Evolutionary conservation across 2,329 filamentous ascomycete genomes (phyloP).

Genomic region (Claviceps sorghi): DNA sequence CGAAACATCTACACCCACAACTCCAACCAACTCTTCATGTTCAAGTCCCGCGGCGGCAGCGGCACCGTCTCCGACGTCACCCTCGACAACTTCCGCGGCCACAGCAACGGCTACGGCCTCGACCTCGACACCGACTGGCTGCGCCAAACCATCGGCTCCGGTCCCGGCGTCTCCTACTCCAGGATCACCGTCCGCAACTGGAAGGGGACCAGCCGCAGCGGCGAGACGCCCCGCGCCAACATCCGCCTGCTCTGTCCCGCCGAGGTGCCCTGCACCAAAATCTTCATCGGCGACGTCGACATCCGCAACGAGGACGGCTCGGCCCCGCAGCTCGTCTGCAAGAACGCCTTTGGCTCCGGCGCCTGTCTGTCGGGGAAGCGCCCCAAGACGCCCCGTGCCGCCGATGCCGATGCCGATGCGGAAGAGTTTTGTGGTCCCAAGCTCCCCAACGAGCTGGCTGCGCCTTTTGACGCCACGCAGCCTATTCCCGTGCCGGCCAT

Average conservation of each 20-base stretch:
- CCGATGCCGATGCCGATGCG: not conserved
- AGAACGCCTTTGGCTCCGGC: not conserved
- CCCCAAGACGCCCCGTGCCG: no score
- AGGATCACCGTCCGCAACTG: not conserved
- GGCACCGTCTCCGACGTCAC: not conserved
- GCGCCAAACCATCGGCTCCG: not conserved
- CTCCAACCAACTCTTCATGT: not conserved
- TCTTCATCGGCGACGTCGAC: not conserved
- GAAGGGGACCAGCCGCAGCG: not conserved
- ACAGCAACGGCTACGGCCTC: not conserved
- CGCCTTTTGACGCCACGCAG: not conserved
- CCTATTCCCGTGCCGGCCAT: not conserved
- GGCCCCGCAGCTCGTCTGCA: not conserved
- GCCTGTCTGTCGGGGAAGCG: not conserved
- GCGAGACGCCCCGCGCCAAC: not conserved
- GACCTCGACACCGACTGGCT: not conserved
- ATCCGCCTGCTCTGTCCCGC: not conserved
- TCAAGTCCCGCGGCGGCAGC: conserved; percentile 1
- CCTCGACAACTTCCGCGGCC: conserved; percentile 1
- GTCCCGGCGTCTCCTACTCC: not conserved
- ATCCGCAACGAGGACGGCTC: not conserved
- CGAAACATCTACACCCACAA: not conserved
- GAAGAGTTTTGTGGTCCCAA: not conserved
- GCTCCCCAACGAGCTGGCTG: not conserved
- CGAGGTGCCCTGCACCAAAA: not conserved